Base-by-base conservation (phyloP, 306 rosid genomes). In the Geum urbanum region DNA sequence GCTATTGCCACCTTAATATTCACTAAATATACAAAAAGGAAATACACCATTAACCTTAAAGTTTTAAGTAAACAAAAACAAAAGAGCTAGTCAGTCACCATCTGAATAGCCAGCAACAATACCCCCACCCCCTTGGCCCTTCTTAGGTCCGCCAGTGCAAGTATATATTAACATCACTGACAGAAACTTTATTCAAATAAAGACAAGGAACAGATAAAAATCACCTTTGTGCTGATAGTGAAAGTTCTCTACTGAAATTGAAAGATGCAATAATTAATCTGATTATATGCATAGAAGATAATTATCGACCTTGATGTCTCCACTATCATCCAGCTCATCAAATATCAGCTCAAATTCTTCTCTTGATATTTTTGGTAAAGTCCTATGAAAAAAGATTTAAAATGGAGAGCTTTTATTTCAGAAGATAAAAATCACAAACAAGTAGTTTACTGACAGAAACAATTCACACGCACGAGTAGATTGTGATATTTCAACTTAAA, bases 311-410 rank as follows among this genome's bases (percentile, higher is more conserved):
- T 84, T 84, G 73, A 94, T 78, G 79, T 94, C 99, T 59, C 49
- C 85, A 76, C 87, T 88, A 66, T 84, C 99, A 58, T 94, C 99
- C 72, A 94, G 86, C 84, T 94, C 99, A 63, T 76, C 85, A 91
- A 94, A 94, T 88, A 94, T 88, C 81, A 88, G 72, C 71, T 80
- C 89, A 84, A 84, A 94, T 76, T 94, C 99, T 73, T 91, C 99
- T 76, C 68, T 77, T 47, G 92, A 80, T 71, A 91, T 86, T 5
- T 88, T 86, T 66, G 99, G 99, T 88, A 94, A 77, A 77, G 92
- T 75, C 89, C 99, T 94, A 66, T 55, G 61, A 49, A 44, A 66
- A 58, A 72, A 82, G 8, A 65, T 37, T 46, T 12, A 68, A 40
- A 75, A 70, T 63, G 67, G 55, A 51, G 72, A 49, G 59, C 19